Base-by-base conservation (phyloP, 2,329 filamentous ascomycete genomes). In the Aschersonia sp. region DNA sequence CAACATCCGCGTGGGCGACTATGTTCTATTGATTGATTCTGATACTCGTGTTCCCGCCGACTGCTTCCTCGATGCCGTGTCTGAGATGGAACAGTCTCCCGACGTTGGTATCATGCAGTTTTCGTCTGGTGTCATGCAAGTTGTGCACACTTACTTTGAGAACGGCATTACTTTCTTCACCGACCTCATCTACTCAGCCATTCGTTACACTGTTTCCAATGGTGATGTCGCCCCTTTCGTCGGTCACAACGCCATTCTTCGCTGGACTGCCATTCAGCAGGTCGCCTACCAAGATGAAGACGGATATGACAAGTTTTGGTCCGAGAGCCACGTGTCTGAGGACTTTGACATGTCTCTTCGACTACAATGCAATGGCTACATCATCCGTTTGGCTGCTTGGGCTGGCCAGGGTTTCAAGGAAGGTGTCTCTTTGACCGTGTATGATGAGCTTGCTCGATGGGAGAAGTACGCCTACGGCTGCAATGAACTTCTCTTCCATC, bases 391-490 rank as follows among this genome's bases (percentile, higher is more conserved):
- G 30, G 83, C 79, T 7, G 78, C 81, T 22, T 88, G 84, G 73
- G 79, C 80, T 6, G 80, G 80, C 39, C 78, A 83, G n/a, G 83
- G 80, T 45, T 88, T 87, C 70, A 83, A 87, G 60, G 85, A 90
- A 61, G 85, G 86, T 53, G 85, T 90, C 47, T 89, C 85, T 1
- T 69, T 90, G 49, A 90, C 85, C 0, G 84, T 90, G 8, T 88
- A 90, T 59, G 85, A 90, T 63, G 86, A 90, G 63, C 71, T 90
- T 50, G 82, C 84, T 2, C 81, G 85, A 49, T 90, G 86, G 85
- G 85, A 90, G 60, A 90, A 90, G 65, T 88, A 88, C 60, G 86
- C 85, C 4, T 89, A 87, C 57, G 85, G 85, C 39, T 89, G 86
- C 65, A 86, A 85, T 61, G 85, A 89, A 67, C 71, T 90, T 49